phyloP scores from a whole-genome alignment of 108 stramenopile species.

The Nannochloropsis gaditana region DNA sequence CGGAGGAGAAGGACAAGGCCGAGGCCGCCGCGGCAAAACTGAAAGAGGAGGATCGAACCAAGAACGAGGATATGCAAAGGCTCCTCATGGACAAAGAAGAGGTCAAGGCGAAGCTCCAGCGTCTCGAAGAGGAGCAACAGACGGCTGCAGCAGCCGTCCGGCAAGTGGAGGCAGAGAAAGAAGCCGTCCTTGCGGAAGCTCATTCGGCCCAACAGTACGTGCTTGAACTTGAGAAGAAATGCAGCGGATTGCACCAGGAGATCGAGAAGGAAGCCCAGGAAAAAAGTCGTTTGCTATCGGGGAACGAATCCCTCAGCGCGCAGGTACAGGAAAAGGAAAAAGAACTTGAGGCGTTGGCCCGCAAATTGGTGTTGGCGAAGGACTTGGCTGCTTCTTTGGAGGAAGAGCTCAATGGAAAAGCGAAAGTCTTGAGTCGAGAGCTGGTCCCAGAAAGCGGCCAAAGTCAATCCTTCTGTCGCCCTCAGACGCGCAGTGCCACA shows the following conservation, averaged over 20 bases:
- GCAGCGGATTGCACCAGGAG: slow-evolving; percentile 19
- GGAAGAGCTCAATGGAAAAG: background rate
- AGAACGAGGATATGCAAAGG: background rate
- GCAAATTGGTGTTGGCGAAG: background rate
- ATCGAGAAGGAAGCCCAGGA: background rate
- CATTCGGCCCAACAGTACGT: background rate
- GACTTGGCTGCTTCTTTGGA: background rate
- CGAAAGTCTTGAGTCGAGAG: background rate
- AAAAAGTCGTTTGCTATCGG: background rate
- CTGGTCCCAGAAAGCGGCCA: background rate
- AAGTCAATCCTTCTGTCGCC: background rate
- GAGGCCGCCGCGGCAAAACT: background rate
- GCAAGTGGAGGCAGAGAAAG: background rate
- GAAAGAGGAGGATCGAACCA: background rate
- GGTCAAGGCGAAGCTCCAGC: background rate
- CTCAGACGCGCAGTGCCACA: background rate
- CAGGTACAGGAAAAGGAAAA: background rate
- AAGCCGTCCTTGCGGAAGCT: background rate
- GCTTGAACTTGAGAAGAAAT: background rate
- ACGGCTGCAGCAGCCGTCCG: background rate
- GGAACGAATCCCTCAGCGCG: background rate
- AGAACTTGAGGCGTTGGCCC: background rate
- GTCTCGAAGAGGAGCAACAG: background rate
- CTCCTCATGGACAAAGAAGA: background rate
- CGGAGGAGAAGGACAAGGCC: background rate